Evolutionary conservation across 805 yeast genomes (phyloP).

Genomic region (Komagataella pseudopastoris): DNA sequence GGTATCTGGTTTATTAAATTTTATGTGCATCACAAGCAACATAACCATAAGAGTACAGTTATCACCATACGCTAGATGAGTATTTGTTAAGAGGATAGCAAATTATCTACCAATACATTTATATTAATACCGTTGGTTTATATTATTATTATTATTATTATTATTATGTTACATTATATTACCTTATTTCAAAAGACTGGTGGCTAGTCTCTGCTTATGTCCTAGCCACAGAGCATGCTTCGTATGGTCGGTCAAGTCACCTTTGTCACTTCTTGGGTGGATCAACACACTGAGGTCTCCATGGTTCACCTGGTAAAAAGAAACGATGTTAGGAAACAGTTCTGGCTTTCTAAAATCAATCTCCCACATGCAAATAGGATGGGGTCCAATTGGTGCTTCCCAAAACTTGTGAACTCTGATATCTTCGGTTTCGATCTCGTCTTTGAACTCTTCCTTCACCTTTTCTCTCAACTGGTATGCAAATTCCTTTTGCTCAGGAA

Average conservation of each 20-base stretch:
- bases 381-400: conserved; percentile 43
- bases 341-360: conserved; percentile 34
- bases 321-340: conserved; percentile 28
- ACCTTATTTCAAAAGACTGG: background rate
- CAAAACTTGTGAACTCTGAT: conserved; percentile 30
- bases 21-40: too few species aligned
- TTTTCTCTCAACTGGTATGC: conserved; percentile 13
- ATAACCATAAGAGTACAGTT: too few species aligned
- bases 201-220: conserved; percentile 8
- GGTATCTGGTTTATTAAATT: too few species aligned
- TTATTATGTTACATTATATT: background rate
- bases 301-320: conserved; percentile 40
- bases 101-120: too few species aligned
- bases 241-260: conserved; percentile 36
- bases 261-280: conserved; percentile 33
- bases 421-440: conserved; percentile 20
- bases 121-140: too few species aligned
- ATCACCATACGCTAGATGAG: too few species aligned
- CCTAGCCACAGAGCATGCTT: conserved; percentile 46
- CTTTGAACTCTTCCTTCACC: conserved; percentile 12
- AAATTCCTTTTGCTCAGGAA: conserved; percentile 17
- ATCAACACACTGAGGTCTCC: conserved; percentile 37
- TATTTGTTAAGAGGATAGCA: too few species aligned
- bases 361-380: conserved; percentile 47
- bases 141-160: too few species aligned